Evolutionary conservation across 768 basidiomycete species (phyloP), one percentile per base, ranked within the genome.

Genomic region (Tulasnella sp.): DNA sequence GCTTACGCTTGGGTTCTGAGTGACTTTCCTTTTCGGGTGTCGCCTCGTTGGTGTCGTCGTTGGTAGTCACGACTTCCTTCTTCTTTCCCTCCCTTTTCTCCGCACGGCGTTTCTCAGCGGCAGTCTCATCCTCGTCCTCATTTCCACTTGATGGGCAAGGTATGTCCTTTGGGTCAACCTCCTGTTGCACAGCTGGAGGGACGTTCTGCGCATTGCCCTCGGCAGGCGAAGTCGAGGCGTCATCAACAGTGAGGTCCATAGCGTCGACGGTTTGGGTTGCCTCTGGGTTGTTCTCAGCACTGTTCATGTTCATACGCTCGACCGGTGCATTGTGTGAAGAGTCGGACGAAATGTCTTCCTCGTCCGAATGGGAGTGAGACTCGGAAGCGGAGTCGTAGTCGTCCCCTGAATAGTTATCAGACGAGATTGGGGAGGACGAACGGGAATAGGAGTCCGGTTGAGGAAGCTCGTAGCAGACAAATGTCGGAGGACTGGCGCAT

Each of bases 321-420:
- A 29, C 40, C 31, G 49, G 39, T 21, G 52, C 48, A 57, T 27
- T 35, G 15, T 29, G 19, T 14, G 40, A 48, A 15, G 52, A 62
- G 62, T 48, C 36, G 25, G 48, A 54, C 46, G 42, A 84, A 63
- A 82, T 80, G 55, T 83, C 83, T 21, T 78, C 83, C 63, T 86
- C 84, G 69, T 86, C 84, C 17, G 83, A 84, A 71, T 80, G 83
- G 7, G 81, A 82, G 57, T 70, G 66, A 36, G 79, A 68, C 11
- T 74, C 78, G 1, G 78, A 79, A 61, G 69, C 80, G 65, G 40
- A 58, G 59, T 67, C 65, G 60, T 78, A 79, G 62, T 69, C 76
- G 65, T 78, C 78, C 66, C 80, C 74, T 66, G 29, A 52, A 56
- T 62, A 65, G 49, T 77, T 79, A 70, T 34, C 59, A 12, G 57